Conservation (phyloP, 2,329 filamentous ascomycete species). For the Hortaea werneckii region DNA sequence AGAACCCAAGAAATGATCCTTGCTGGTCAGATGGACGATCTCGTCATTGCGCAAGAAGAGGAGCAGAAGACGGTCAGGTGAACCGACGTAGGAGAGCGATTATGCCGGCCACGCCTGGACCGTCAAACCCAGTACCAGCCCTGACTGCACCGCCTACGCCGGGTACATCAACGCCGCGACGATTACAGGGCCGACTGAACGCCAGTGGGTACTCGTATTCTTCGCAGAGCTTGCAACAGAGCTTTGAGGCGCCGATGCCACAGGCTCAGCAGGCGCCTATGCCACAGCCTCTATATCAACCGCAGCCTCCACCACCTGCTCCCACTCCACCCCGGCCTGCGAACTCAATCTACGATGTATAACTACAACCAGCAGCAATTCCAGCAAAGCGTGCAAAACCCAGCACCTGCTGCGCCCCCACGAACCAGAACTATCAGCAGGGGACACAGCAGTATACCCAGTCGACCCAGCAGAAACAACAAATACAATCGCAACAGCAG, state of each 20-base stretch:
- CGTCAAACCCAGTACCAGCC: no score
- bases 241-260: no score
- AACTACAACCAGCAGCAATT: not conserved
- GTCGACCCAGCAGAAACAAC: not conserved
- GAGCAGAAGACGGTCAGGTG: not conserved
- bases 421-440: not conserved
- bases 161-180: not conserved
- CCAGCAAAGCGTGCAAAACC: not conserved
- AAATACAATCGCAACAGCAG: not conserved
- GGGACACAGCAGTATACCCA: not conserved
- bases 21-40: not conserved
- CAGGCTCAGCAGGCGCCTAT: not conserved
- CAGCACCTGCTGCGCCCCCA: not conserved
- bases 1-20: not conserved
- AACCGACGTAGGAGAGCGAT: not conserved
- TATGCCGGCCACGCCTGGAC: no score
- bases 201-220: not conserved
- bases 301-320: not conserved
- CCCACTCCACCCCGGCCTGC: no score
- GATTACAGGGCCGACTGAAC: not conserved
- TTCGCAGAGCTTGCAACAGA: not conserved
- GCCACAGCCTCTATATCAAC: not conserved
- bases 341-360: not conserved
- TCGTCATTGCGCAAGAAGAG: not conserved
- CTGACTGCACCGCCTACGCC: no score